Base-by-base conservation (phyloP, 2,329 filamentous ascomycete species). In the Xylariaceae sp. region DNA sequence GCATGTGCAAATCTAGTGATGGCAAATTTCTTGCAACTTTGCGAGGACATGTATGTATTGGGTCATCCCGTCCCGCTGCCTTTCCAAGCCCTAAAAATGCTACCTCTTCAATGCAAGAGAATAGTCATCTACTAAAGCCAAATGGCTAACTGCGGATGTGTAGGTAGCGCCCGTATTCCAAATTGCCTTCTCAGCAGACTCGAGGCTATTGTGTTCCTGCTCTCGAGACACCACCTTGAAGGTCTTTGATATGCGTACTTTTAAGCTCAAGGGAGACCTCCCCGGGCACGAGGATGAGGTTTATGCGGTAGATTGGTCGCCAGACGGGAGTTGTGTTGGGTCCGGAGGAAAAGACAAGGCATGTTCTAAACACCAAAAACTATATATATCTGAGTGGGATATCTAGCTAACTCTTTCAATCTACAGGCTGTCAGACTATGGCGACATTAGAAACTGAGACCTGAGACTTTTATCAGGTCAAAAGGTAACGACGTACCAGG, bases 321-420 rank as follows among this genome's bases (percentile, higher is more conserved):
- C 89, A 0, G 91, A 96, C 64, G 93, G 93, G 7, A 80, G 88
- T 56, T 83, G 84, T 57, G 91, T 97, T 14, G 90, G 84, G 16
- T 95, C 90, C 64, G 93, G 91, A 44, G 93, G 93, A 8, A 92
- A 92, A 64, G 93, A 98, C 66, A 96, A 95, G 66, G 81, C 81
- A 32, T 8, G 12, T 32, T 14, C 27, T 32, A 12, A 14, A 14
- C 12, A 32, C 16, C 12, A 32, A 14, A 16, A 8, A 4, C 27
- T 14, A 14, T 12, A 32, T 32, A 32, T n/a, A n/a, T n/a, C n/a
- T n/a, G n/a, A n/a, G n/a, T n/a, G n/a, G 4, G 4, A 32, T 32
- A 14, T 8, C 12, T 14, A 12, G 16, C 27, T 32, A 16, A 32
- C 27, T 3, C 27, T 8, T 8, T 4, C 12, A 16, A 8, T n/a